Conservation (phyloP, 768 basidiomycete species). For the Russula emetica region DNA sequence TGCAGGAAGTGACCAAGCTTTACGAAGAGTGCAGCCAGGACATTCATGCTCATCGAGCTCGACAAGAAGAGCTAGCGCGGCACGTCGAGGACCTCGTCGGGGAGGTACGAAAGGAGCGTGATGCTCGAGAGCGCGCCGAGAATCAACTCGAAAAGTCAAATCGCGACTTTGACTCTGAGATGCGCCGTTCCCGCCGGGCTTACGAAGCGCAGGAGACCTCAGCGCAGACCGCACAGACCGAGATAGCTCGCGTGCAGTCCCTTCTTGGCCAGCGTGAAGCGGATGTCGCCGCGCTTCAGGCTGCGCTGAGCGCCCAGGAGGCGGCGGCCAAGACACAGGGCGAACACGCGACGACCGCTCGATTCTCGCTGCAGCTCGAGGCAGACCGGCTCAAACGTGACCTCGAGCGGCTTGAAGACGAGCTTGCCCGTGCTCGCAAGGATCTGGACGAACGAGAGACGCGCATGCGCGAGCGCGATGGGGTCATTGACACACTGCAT, state of each 20-base stretch:
- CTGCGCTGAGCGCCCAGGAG: conserved; percentile 65
- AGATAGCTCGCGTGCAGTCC: conserved; percentile 57
- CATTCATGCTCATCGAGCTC: conserved; percentile 59
- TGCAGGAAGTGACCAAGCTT: conserved; percentile 59
- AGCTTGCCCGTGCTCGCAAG: conserved; percentile 62
- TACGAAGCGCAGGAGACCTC: conserved; percentile 69
- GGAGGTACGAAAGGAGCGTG: conserved; percentile 56
- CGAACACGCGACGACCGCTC: conserved; percentile 76
- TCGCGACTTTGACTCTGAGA: conserved; percentile 57
- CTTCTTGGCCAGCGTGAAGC: conserved; percentile 67
- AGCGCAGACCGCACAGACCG: conserved; percentile 56
- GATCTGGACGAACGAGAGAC: conserved; percentile 67
- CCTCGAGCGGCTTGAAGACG: conserved; percentile 72
- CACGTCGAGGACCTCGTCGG: conserved; percentile 69
- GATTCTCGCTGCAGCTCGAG: conserved; percentile 86
- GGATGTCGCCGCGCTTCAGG: conserved; percentile 72
- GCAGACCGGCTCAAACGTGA: conserved; percentile 83
- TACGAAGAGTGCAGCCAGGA: conserved; percentile 64
- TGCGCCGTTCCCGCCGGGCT: conserved; percentile 56
- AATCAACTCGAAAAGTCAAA: conserved; percentile 54
- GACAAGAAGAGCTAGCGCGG: conserved; percentile 72
- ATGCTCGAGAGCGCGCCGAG: conserved; percentile 51
- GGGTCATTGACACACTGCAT: conserved; percentile 68
- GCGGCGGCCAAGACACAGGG: conserved; percentile 74
- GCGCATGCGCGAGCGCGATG: conserved; percentile 63